Base-by-base conservation (phyloP, 805 yeast genomes). In the Myxozyma monticola region DNA sequence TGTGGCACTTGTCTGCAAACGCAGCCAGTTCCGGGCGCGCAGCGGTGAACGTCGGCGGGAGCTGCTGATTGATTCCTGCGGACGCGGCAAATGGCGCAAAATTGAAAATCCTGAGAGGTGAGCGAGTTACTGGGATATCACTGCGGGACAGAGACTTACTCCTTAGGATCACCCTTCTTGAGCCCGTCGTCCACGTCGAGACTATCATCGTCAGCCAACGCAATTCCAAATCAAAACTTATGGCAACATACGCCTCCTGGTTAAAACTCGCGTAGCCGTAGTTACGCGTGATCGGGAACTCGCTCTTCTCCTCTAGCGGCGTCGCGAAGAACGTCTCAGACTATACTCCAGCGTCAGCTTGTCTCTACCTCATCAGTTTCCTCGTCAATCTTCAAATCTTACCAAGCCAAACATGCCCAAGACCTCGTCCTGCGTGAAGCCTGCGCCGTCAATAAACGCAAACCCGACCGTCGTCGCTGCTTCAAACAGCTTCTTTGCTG, bases 391-490 rank as follows among this genome's bases (percentile, higher is more conserved):
- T 10, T 28, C 9, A 14, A 28, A 28, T 28, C 31, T 10, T 17
- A 56, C 59, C 28, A 79, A 49, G n/a, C 62, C 65, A 55, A 83
- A 82, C 37, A 77, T 63, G 1, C 63, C 64, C 36, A 76, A 74
- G 10, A 83, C 82, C 50, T 83, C 86, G 6, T 68, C 64, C 51
- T 74, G 76, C 1, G 77, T 66, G 61, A 83, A 80, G n/a, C 74
- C 81, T 57, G 82, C 84, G 5, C 88, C 88, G 57, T 82, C 85
- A 4, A 83, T 71, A 49, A 81, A 81, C 14, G 83, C 67, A 60
- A 83, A 83, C 1, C 88, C 88, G 55, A 81, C 83, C 1, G 77
- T 66, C n/a, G 75, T 68, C 9, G 84, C 84, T 1, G 87, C 87
- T 6, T 72, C 68, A 2, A 82, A 70, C 22, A 85, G 71, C 49